Base-by-base conservation (phyloP, 345 rosid species). In the Populus alba region DNA sequence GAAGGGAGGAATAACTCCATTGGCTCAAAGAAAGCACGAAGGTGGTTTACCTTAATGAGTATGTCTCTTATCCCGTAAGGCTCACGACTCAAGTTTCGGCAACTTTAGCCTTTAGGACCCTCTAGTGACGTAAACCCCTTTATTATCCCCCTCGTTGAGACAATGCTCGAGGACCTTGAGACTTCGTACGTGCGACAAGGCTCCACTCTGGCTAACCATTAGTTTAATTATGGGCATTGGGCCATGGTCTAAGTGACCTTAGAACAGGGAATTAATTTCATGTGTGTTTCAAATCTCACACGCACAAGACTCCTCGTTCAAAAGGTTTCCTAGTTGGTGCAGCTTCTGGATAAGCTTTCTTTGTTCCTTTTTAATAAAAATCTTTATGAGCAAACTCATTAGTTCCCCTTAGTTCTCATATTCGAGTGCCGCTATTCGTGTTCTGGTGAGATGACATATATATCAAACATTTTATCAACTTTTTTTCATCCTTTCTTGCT, bases 41-140 rank as follows among this genome's bases (percentile, higher is more conserved):
- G 27, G 75, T 49, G 71, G 78, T 79, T 81, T 33, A 73, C 80
- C 86, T 70, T 68, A 83, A 74, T 83, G 78, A 79, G 82, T 79
- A 63, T 81, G 88, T 79, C 80, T 83, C 73, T 79, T 79, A 77
- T 73, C 53, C 74, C 78, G 12, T n/a, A 27, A 76, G 80, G 80
- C 81, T 81, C 74, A 18, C n/a, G 23, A 66, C 65, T 74, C 55
- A 85, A 80, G 84, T 65, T 82, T 73, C 71, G 12, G 73, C 31
- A 53, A 23, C 66, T 22, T 63, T 27, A 15, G 72, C 20, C 66
- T 22, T 63, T 27, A 15, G 72, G 75, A 31, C 74, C 39, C 66
- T 2, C 12, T 2, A 5, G 63, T 78, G 74, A 78, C 70, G 71
- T 75, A 10, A 18, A 29, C 16, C n/a, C 27, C 43, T 61, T n/a